Evolutionary conservation across 768 basidiomycete species (phyloP).

Genomic region (Pisolithus microcarpus): DNA sequence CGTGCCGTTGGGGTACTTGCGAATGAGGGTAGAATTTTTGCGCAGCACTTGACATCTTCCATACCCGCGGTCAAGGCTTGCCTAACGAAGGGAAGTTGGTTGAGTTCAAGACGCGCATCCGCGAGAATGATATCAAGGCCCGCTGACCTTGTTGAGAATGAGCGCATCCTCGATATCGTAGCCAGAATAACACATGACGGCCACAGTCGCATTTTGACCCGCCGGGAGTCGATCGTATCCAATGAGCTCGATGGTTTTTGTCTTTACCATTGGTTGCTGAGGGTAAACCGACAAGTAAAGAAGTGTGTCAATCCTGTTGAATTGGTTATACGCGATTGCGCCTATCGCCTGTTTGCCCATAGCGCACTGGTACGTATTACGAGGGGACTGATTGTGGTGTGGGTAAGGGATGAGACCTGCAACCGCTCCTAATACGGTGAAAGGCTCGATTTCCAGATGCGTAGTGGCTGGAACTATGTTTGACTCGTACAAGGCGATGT

Average conservation of each 20-base stretch:
- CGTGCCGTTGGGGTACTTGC: conserved; percentile 97
- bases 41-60: conserved; percentile 96
- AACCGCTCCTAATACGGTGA: conserved; percentile 94
- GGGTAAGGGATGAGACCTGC: conserved; percentile 98
- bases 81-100: conserved; percentile 37
- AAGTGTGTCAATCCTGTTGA: conserved; percentile 94
- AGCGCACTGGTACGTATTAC: conserved; percentile 99
- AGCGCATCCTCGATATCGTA: conserved; percentile 99
- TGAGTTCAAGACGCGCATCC: background rate
- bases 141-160: conserved; percentile 86
- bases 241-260: conserved; percentile 94
- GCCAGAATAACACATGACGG: conserved; percentile 98
- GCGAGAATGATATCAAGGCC: conserved; percentile 11
- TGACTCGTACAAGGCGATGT: conserved; percentile 89
- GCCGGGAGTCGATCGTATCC: conserved; percentile 96
- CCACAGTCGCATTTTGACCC: conserved; percentile 96
- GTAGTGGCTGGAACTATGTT: conserved; percentile 80
- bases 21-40: conserved; percentile 89
- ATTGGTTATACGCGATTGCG: conserved; percentile 96
- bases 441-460: conserved; percentile 97
- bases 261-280: conserved; percentile 99
- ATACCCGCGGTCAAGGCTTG: conserved; percentile 94
- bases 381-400: conserved; percentile 98
- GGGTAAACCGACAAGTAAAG: conserved; percentile 98
- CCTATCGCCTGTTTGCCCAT: conserved; percentile 99